A percentile compares a stretch with the other conserved stretches of the same genome.
Evolutionary conservation across 176 grass and related monocot genomes (phyloP).

Genomic region (Lolium perenne): DNA sequence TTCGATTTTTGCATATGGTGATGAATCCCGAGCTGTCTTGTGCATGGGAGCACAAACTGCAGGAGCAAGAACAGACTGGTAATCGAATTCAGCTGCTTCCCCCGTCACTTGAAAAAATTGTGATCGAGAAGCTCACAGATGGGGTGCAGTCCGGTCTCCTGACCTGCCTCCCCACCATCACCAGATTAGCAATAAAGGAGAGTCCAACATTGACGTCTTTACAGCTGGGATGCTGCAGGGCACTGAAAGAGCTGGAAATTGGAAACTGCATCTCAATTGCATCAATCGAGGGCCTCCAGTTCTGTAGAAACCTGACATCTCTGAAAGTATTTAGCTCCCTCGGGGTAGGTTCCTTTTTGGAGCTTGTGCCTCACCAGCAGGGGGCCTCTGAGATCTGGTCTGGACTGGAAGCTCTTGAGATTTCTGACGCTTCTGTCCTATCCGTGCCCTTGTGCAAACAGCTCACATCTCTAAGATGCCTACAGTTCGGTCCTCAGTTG

Average conservation of each 20-base stretch:
- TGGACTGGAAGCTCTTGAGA: background rate
- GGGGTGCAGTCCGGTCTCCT: background rate
- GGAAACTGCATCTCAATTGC: accelerated
- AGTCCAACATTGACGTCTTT: constrained; percentile 25
- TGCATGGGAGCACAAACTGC: background rate
- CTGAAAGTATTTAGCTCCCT: background rate
- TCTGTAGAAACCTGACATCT: background rate
- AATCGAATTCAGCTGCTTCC: background rate
- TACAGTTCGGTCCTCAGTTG: accelerated
- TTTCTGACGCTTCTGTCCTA: background rate
- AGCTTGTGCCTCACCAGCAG: background rate
- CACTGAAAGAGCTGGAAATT: constrained; percentile 6
- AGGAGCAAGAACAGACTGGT: background rate
- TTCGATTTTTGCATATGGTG: background rate
- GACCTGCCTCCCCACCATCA: background rate
- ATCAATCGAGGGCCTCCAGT: background rate
- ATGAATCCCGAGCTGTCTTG: background rate
- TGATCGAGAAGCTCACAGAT: background rate
- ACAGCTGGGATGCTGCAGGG: background rate
- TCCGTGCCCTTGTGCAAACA: background rate
- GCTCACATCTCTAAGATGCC: background rate
- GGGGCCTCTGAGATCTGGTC: background rate
- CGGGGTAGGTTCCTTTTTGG: background rate
- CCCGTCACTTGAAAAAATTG: background rate
- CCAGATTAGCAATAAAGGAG: accelerated